phyloP scores from a whole-genome alignment of 2,329 filamentous ascomycete genomes.

The Colletotrichum godetiae region DNA sequence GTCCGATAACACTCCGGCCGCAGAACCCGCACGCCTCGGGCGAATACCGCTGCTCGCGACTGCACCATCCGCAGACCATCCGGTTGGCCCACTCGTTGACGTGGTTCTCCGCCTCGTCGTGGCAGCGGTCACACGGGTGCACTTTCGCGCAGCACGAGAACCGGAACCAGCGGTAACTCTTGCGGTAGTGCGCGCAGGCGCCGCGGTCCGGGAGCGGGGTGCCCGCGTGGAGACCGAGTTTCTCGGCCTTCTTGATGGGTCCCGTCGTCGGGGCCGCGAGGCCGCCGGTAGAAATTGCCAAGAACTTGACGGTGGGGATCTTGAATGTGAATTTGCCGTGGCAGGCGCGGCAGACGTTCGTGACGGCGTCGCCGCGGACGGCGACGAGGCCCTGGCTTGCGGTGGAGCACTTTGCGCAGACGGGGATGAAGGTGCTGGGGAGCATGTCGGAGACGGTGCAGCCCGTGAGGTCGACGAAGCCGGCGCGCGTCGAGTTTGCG shows the following conservation, averaged over 20 bases:
- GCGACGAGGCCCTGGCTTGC: conserved; percentile 75
- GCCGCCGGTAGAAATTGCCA: conserved; percentile 72
- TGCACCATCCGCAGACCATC: conserved; percentile 86
- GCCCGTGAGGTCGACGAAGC: conserved; percentile 81
- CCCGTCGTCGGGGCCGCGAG: conserved; percentile 52
- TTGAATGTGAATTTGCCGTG: conserved; percentile 84
- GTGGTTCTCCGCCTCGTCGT: conserved; percentile 78
- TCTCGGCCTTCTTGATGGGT: conserved; percentile 59
- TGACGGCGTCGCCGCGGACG: conserved; percentile 78
- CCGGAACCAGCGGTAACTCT: conserved; percentile 72
- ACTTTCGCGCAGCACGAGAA: conserved; percentile 72
- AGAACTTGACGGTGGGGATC: conserved; percentile 82
- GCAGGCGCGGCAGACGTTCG: conserved; percentile 82
- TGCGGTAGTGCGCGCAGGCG: conserved; percentile 68
- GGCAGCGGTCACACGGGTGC: conserved; percentile 77
- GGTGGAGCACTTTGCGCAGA: conserved; percentile 81
- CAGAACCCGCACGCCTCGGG: conserved; percentile 82
- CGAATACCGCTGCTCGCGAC: conserved; percentile 82
- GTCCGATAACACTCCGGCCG: conserved; percentile 74
- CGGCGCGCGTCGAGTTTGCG: conserved; percentile 77
- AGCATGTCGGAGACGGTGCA: conserved; percentile 82
- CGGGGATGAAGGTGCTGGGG: conserved; percentile 82
- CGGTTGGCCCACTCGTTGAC: conserved; percentile 83
- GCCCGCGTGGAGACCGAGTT: conserved; percentile 66
- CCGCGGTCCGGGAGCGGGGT: conserved; percentile 65